These are phyloP conservation scores for maize (Zea mays) DNA, from an alignment of 176 grass and related monocot species.

Conservation along the genomic window Zm-B73-REFERENCE-NAM-5.0 NC_050104.1:159909001-159909500, in stretches of 20 bases:
- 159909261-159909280: no score
- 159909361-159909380: slow-evolving; percentile 37
- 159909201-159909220: slow-evolving; percentile 38
- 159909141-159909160: neutral
- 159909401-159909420: slow-evolving; percentile 24
- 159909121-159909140: slow-evolving; percentile 25
- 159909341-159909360: slow-evolving; percentile 42
- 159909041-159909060: neutral
- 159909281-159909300: slow-evolving; percentile 46
- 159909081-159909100: slow-evolving; percentile 16
- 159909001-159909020: slow-evolving; percentile 34
- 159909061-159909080: slow-evolving; percentile 27
- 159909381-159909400: slow-evolving; percentile 47
- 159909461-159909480: slow-evolving; percentile 13
- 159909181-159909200: slow-evolving; percentile 17
- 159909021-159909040: slow-evolving; percentile 37
- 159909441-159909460: slow-evolving; percentile 9
- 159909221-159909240: slow-evolving; percentile 49
- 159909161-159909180: slow-evolving; percentile 22
- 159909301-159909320: slow-evolving; percentile 52
- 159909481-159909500: slow-evolving; percentile 27
- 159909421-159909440: neutral
- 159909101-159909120: neutral
- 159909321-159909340: slow-evolving; percentile 61
- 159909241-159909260: slow-evolving; percentile 50